These are phyloP conservation scores for Huntiella bhutanensis DNA, from an alignment of 2,329 filamentous ascomycete genomes.

Conservation along the genomic window DNA sequence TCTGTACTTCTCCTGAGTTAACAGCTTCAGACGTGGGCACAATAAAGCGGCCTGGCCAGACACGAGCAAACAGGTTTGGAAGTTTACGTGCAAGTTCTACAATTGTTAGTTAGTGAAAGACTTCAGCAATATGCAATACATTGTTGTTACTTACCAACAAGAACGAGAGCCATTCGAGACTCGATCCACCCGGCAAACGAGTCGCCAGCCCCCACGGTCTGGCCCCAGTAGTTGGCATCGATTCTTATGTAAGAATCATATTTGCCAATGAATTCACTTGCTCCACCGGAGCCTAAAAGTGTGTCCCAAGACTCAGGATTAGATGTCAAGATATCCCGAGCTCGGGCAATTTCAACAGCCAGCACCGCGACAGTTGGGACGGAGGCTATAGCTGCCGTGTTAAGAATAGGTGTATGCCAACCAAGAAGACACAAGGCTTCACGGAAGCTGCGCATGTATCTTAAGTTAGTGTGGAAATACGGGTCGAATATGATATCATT, in stretches of 20 bases:
- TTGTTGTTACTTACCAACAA: slow-evolving; percentile 27
- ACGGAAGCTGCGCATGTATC: slow-evolving; percentile 33
- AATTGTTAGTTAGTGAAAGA: neutral
- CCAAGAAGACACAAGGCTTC: slow-evolving; percentile 46
- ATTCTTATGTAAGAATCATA: slow-evolving; percentile 40
- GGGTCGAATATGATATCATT: slow-evolving; percentile 37
- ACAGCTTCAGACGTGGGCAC: neutral
- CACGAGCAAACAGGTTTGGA: neutral
- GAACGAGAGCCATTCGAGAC: slow-evolving; percentile 35
- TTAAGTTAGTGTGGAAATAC: slow-evolving; percentile 32
- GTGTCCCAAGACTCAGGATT: slow-evolving; percentile 23
- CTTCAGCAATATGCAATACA: neutral
- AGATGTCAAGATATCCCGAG: slow-evolving; percentile 22
- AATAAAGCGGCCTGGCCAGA: neutral
- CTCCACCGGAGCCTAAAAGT: slow-evolving; percentile 21
- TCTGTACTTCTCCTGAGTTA: neutral
- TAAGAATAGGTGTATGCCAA: slow-evolving; percentile 41
- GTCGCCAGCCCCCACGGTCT: slow-evolving; percentile 33
- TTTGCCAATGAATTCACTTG: slow-evolving; percentile 7
- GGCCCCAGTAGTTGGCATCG: slow-evolving; percentile 46
- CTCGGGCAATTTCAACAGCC: slow-evolving; percentile 30
- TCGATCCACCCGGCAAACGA: slow-evolving; percentile 45
- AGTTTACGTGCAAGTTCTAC: neutral
- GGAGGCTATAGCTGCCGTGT: slow-evolving; percentile 37
- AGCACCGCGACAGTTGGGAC: slow-evolving; percentile 32